A percentile compares a stretch with the other conserved stretches of the same genome.
phyloP scores from a whole-genome alignment of 192 early-diverging fungal species.

The Linnemannia zychae region DNA sequence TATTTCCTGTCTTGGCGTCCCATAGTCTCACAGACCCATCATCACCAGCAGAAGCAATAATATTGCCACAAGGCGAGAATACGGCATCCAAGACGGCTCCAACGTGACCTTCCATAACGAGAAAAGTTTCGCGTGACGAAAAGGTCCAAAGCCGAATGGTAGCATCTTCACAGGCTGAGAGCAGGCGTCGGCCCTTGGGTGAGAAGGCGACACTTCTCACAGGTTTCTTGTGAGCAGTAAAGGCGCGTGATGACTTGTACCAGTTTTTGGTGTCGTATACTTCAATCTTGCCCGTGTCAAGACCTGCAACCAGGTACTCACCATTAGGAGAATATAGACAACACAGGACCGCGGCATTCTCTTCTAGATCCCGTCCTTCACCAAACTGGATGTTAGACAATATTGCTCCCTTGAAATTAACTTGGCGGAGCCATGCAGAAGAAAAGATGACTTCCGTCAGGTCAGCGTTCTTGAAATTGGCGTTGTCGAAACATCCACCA shows the following conservation, averaged over 20 bases:
- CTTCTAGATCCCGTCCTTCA: neutral
- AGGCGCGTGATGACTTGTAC: no score
- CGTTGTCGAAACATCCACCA: slow-evolving; percentile 1
- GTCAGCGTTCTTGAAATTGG: neutral
- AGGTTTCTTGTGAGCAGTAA: no score
- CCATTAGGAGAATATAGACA: neutral
- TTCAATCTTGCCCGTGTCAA: neutral
- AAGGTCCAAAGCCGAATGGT: no score
- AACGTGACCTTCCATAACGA: no score
- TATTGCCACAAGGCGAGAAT: no score
- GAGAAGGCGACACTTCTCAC: no score
- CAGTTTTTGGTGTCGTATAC: no score
- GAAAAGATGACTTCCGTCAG: neutral
- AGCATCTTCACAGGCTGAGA: no score
- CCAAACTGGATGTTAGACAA: neutral
- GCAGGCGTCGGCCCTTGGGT: no score
- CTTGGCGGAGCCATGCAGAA: neutral
- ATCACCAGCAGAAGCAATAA: no score
- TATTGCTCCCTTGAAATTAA: neutral
- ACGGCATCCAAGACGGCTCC: no score
- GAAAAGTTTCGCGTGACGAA: no score
- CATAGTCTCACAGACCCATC: neutral
- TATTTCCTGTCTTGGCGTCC: neutral
- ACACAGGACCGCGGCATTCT: neutral
- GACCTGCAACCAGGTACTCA: neutral